Evolutionary conservation across 345 rosid genomes (phyloP).

Genomic region (Moringa oleifera): DNA sequence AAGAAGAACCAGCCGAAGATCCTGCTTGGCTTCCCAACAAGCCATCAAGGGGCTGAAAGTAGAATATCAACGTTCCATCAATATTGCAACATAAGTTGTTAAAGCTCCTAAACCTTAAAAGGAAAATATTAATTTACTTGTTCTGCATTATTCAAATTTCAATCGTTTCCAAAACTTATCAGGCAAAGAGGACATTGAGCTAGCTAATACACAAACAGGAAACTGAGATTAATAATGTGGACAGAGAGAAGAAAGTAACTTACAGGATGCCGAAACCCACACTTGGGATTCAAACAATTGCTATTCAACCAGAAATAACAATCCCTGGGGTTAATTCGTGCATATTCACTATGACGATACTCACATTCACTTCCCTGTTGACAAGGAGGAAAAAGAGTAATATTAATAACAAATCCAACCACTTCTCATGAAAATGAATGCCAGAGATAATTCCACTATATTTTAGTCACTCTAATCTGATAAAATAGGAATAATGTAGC

Average conservation of each 20-base stretch:
- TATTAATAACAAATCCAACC: conserved; percentile 5
- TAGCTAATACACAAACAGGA: no score
- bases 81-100: not conserved
- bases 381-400: not conserved
- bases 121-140: not conserved
- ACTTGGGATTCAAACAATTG: conserved; percentile 85
- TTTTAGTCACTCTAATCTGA: not conserved
- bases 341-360: conserved; percentile 96
- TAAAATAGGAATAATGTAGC: no score
- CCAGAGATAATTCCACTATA: not conserved
- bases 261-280: conserved; percentile 93
- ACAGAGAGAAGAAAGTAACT: conserved; percentile 27
- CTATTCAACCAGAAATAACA: conserved; percentile 95
- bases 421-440: not conserved
- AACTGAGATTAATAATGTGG: no score
- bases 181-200: not conserved
- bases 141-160: not conserved
- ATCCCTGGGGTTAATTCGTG: conserved; percentile 90
- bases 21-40: conserved; percentile 61
- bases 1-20: conserved; percentile 39
- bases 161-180: not conserved
- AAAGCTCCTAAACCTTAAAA: not conserved
- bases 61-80: conserved; percentile 13
- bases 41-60: conserved; percentile 81
- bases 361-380: conserved; percentile 90